Percentiles rank a stretch among this genome's conserved stretches.
phyloP scores from a whole-genome alignment of 2,329 filamentous ascomycete species.

The Clonostachys rosea region DNA sequence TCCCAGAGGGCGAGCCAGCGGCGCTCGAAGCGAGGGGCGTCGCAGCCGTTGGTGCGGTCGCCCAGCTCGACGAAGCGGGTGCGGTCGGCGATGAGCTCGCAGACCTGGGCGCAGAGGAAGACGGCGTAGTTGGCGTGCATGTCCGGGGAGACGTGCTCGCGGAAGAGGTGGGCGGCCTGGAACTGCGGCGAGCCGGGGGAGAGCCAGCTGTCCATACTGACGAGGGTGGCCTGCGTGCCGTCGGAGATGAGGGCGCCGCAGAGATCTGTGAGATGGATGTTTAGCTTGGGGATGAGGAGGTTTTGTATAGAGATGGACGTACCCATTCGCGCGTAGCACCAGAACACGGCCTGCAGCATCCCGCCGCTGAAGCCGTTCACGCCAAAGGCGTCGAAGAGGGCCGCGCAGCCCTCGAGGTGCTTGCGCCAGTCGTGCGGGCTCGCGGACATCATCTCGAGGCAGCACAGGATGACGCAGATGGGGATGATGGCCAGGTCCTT shows the following conservation, averaged over 20 bases:
- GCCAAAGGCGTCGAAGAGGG: slow-evolving; percentile 44
- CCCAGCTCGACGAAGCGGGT: slow-evolving; percentile 42
- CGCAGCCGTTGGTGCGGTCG: slow-evolving; percentile 33
- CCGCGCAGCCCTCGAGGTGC: slow-evolving; percentile 53
- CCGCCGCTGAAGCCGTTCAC: slow-evolving; percentile 50
- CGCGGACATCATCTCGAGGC: slow-evolving; percentile 36
- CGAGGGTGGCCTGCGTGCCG: slow-evolving; percentile 44
- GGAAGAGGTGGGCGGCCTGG: slow-evolving; percentile 28
- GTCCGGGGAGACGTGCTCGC: slow-evolving; percentile 28
- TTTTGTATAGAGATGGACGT: slow-evolving; percentile 6
- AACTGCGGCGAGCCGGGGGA: slow-evolving; percentile 26
- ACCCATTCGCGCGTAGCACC: slow-evolving; percentile 56
- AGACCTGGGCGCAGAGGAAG: slow-evolving; percentile 47
- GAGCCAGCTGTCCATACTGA: slow-evolving; percentile 42
- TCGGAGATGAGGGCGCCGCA: slow-evolving; percentile 52
- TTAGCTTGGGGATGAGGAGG: background rate
- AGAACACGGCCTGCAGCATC: slow-evolving; percentile 49
- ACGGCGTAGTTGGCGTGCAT: slow-evolving; percentile 57
- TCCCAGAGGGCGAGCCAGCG: slow-evolving; percentile 45
- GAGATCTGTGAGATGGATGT: slow-evolving; percentile 29
- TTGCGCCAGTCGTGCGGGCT: slow-evolving; percentile 43
- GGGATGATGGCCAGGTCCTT: slow-evolving; percentile 24
- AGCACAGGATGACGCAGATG: slow-evolving; percentile 31
- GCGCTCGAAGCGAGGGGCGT: slow-evolving; percentile 27
- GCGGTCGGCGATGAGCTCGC: slow-evolving; percentile 42